Conservation (phyloP, 495 filamentous ascomycete genomes). For the Podospora sp. region DNA sequence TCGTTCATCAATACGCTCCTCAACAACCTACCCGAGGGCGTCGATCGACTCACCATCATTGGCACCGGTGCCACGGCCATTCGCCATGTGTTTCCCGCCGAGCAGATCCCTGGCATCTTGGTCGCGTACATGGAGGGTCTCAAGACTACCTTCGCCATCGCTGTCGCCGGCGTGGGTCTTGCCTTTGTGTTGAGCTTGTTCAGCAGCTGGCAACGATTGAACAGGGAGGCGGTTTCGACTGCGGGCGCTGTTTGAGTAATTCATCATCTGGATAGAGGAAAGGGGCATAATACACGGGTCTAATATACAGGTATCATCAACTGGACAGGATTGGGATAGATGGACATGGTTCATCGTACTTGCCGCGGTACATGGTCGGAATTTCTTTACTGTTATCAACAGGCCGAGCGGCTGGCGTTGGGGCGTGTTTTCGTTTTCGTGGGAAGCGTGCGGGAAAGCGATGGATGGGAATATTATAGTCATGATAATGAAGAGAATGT, state of each 20-base stretch:
- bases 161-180: conserved; percentile 36
- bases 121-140: conserved; percentile 62
- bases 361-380: neutral
- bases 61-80: conserved; percentile 45
- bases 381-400: neutral
- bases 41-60: conserved; percentile 46
- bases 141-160: conserved; percentile 49
- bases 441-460: too few species aligned
- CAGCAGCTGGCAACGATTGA: conserved; percentile 30
- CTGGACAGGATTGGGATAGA: neutral
- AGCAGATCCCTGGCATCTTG: conserved; percentile 54
- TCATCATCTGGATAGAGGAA: neutral
- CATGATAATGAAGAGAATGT: too few species aligned
- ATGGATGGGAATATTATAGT: too few species aligned
- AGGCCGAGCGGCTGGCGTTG: neutral
- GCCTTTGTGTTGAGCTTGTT: conserved; percentile 32
- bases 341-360: neutral
- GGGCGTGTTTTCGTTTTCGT: too few species aligned
- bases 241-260: conserved; percentile 24
- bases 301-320: neutral
- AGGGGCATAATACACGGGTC: neutral
- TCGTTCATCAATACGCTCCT: conserved; percentile 53
- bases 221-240: conserved; percentile 21
- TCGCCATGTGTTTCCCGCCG: conserved; percentile 39
- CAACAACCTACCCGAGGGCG: conserved; percentile 32